phyloP scores from a whole-genome alignment of 805 yeast species.

The Pichia pseudocactophila region DNA sequence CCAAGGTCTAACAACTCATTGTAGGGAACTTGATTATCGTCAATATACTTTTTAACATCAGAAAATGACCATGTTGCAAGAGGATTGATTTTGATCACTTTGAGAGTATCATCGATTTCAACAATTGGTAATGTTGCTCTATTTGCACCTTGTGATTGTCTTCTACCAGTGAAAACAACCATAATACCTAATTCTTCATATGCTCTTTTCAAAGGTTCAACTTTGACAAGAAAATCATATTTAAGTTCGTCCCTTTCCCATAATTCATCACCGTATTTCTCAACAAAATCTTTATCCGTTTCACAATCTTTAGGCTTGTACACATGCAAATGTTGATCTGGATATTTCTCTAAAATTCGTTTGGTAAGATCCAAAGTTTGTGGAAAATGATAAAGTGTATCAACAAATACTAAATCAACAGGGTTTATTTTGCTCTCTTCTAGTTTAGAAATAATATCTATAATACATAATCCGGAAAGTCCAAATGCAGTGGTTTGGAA shows the following conservation, averaged over 20 bases:
- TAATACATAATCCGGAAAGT: slow-evolving; percentile 78
- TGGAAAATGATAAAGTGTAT: slow-evolving; percentile 90
- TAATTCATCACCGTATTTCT: slow-evolving; percentile 60
- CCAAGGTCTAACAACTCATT: slow-evolving; percentile 79
- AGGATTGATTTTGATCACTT: slow-evolving; percentile 82
- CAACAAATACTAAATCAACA: slow-evolving; percentile 74
- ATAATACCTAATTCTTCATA: slow-evolving; percentile 62
- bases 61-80: slow-evolving; percentile 73
- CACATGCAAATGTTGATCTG: slow-evolving; percentile 43
- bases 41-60: slow-evolving; percentile 63
- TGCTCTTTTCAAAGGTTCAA: slow-evolving; percentile 86
- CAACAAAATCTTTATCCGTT: slow-evolving; percentile 54
- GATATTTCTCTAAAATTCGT: slow-evolving; percentile 46
- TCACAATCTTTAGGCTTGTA: slow-evolving; percentile 55
- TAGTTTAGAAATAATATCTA: slow-evolving; percentile 67
- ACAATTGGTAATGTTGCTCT: slow-evolving; percentile 63
- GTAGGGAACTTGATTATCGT: slow-evolving; percentile 68
- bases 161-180: slow-evolving; percentile 87
- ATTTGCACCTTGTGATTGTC: slow-evolving; percentile 84
- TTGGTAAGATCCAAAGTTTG: slow-evolving; percentile 76
- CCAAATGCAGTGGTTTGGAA: slow-evolving; percentile 96
- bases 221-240: slow-evolving; percentile 84
- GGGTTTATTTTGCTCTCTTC: slow-evolving; percentile 26
- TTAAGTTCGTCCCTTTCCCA: slow-evolving; percentile 79
- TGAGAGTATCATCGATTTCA: slow-evolving; percentile 63